These are phyloP conservation scores for Pseudoperonospora humuli DNA, from an alignment of 352 stramenopile genomes.

Conservation along the genomic window DNA sequence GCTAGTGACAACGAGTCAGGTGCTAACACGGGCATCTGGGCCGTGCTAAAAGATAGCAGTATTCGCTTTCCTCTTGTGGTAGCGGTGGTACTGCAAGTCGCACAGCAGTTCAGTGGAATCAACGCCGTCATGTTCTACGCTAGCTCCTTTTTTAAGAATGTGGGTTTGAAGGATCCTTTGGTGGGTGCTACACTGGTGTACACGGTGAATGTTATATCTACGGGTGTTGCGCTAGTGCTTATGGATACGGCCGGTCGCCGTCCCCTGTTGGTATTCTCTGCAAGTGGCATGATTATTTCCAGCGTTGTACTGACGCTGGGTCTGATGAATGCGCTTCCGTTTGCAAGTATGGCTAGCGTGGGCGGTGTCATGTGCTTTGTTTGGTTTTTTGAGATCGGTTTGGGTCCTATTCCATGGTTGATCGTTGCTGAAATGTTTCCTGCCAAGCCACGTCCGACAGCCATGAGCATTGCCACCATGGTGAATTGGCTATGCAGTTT, in stretches of 20 bases:
- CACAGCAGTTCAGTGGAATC: conserved; percentile 67
- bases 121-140: conserved; percentile 81
- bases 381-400: conserved; percentile 63
- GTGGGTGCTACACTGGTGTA: conserved; percentile 57
- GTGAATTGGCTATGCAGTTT: conserved; percentile 95
- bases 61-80: conserved; percentile 60
- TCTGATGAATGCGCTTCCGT: conserved; percentile 55
- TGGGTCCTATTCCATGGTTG: conserved; percentile 92
- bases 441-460: conserved; percentile 86
- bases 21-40: conserved; percentile 56
- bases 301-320: conserved; percentile 57
- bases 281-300: conserved; percentile 59
- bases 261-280: conserved; percentile 65
- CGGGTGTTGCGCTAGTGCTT: conserved; percentile 55
- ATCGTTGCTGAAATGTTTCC: conserved; percentile 97
- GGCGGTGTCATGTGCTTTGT: conserved; percentile 71
- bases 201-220: conserved; percentile 67
- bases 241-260: conserved; percentile 69
- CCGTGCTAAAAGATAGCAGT: conserved; percentile 45
- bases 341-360: conserved; percentile 49
- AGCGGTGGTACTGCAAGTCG: conserved; percentile 52
- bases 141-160: conserved; percentile 68
- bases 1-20: conserved; percentile 69
- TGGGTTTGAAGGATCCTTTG: conserved; percentile 55
- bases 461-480: conserved; percentile 89